Conservation (phyloP, 2,329 filamentous ascomycete species). For the Colletotrichum kahawae region DNA sequence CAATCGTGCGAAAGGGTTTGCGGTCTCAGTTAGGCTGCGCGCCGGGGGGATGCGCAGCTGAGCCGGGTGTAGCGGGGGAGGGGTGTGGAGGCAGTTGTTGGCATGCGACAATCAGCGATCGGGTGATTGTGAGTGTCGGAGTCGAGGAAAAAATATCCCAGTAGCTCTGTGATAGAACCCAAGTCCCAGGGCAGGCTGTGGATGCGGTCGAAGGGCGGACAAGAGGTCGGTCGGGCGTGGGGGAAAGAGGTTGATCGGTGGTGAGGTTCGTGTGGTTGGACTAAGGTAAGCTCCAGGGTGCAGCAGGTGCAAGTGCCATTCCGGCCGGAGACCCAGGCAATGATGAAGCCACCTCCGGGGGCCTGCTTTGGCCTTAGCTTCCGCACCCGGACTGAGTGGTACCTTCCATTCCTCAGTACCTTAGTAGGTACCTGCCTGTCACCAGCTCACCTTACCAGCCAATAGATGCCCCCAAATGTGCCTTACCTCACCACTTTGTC, state of each 20-base stretch:
- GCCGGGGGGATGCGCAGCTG: slow-evolving; percentile 16
- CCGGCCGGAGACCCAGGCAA: slow-evolving; percentile 14
- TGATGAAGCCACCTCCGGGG: slow-evolving; percentile 19
- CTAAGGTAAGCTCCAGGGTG: slow-evolving; percentile 19
- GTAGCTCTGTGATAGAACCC: not conserved
- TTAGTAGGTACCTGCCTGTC: not conserved
- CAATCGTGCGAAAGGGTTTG: slow-evolving; percentile 8
- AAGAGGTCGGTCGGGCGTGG: slow-evolving; percentile 7
- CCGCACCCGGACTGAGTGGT: slow-evolving; percentile 3
- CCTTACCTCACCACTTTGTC: not conserved
- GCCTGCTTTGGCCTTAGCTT: not conserved
- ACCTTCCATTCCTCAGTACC: not conserved
- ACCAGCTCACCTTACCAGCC: not conserved
- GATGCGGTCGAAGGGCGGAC: not conserved
- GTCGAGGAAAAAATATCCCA: not conserved
- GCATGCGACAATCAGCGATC: slow-evolving; percentile 3
- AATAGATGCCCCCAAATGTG: not conserved
- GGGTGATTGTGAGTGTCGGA: not conserved
- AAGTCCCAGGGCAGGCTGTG: not conserved
- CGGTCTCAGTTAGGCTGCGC: slow-evolving; percentile 17
- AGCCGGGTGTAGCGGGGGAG: slow-evolving; percentile 20
- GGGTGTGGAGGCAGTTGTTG: slow-evolving; percentile 3
- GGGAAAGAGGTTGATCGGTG: slow-evolving; percentile 5
- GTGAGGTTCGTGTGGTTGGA: slow-evolving; percentile 7
- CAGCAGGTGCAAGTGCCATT: slow-evolving; percentile 17